phyloP scores from a whole-genome alignment of 2,329 filamentous ascomycete species.

The Graphiopsis chlorocephala region DNA sequence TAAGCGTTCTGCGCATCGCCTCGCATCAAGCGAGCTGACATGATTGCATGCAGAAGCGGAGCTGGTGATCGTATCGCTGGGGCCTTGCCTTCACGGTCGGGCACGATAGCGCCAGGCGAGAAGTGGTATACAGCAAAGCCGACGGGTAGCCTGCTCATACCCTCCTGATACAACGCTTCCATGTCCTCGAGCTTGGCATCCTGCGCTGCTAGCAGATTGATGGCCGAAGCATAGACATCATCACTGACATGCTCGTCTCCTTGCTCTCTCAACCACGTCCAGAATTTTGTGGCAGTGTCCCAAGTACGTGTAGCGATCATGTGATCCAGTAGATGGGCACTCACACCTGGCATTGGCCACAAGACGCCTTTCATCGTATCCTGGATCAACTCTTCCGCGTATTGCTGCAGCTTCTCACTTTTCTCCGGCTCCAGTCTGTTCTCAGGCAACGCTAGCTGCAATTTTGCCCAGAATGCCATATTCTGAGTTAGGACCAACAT shows the following conservation, averaged over 20 bases:
- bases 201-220: conserved; percentile 47
- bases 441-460: neutral
- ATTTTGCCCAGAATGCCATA: neutral
- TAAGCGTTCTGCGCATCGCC: conserved; percentile 50
- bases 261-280: conserved; percentile 47
- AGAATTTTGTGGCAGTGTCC: conserved; percentile 41
- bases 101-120: conserved; percentile 45
- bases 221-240: conserved; percentile 48
- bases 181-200: conserved; percentile 40
- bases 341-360: conserved; percentile 12
- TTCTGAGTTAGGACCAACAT: neutral
- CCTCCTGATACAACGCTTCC: conserved; percentile 46
- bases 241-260: conserved; percentile 42
- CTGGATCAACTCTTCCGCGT: conserved; percentile 39
- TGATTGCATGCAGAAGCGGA: conserved; percentile 47
- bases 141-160: conserved; percentile 47
- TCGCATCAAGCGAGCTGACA: conserved; percentile 45
- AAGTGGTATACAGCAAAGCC: conserved; percentile 48
- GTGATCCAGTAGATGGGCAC: neutral
- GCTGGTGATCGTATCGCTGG: conserved; percentile 29
- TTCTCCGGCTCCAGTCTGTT: neutral
- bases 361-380: conserved; percentile 39
- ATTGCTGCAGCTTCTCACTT: conserved; percentile 22
- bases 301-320: conserved; percentile 22
- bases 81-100: conserved; percentile 38